phyloP scores from a whole-genome alignment of 495 filamentous ascomycete genomes.

The Jackrogersella multiformis region DNA sequence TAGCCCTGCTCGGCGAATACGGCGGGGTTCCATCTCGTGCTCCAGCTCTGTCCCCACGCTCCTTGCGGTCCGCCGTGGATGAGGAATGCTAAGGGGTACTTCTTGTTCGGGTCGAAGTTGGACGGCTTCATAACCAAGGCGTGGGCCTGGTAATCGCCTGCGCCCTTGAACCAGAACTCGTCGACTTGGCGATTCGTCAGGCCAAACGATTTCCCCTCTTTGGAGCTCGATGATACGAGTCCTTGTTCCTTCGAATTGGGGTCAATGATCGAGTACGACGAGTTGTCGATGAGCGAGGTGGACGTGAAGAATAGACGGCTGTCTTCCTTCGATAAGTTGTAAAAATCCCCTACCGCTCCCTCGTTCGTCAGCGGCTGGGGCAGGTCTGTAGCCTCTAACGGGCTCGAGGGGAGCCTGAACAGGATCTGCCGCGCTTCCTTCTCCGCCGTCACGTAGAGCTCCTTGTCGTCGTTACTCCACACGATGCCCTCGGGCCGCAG shows the following conservation, averaged over 20 bases:
- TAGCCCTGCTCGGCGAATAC: constrained; percentile 94
- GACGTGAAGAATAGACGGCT: constrained; percentile 69
- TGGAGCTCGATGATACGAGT: constrained; percentile 71
- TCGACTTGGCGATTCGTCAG: constrained; percentile 68
- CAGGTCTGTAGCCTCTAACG: constrained; percentile 59
- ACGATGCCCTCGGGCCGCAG: constrained; percentile 69
- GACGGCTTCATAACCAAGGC: constrained; percentile 85
- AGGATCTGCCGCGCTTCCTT: constrained; percentile 69
- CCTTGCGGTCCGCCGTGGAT: constrained; percentile 93
- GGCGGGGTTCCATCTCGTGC: constrained; percentile 89
- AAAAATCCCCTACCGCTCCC: constrained; percentile 69
- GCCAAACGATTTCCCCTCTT: constrained; percentile 74
- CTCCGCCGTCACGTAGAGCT: constrained; percentile 73
- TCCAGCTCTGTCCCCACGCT: constrained; percentile 85
- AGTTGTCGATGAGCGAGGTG: constrained; percentile 74
- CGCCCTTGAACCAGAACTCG: constrained; percentile 74
- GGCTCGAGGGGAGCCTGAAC: constrained; percentile 68
- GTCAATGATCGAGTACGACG: constrained; percentile 69
- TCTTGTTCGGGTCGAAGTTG: constrained; percentile 73
- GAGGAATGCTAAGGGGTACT: constrained; percentile 83
- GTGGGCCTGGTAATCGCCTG: constrained; percentile 68
- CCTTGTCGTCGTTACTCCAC: constrained; percentile 72
- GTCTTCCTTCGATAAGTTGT: constrained; percentile 58
- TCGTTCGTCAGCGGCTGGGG: constrained; percentile 67
- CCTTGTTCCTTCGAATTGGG: constrained; percentile 54